Base-by-base conservation (phyloP, 345 rosid species). In the Xanthoceras sorbifolium region DNA sequence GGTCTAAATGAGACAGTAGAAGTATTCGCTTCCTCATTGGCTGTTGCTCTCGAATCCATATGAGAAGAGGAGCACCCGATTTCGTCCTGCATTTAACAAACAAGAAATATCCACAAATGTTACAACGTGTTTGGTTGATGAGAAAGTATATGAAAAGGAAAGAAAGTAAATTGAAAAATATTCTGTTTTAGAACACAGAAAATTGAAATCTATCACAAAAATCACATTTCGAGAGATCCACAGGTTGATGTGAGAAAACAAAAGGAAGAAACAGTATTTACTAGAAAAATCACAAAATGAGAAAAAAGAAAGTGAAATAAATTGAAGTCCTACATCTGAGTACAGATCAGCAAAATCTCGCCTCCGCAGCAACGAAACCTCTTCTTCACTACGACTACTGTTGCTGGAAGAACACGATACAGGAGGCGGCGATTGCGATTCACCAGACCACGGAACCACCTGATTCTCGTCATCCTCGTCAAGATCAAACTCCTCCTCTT, bases 391-490 rank as follows among this genome's bases (percentile, higher is more conserved):
- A 64, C 82, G 70, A 9, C 84, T 80, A 42, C 85, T 82, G 55
- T 61, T 73, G 48, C 69, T 62, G 12, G 91, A 90, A 78, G 89
- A 88, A 69, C 87, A 85, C 72, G 80, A 76, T 57, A 46, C 80
- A 65, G 91, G 90, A 20, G 84, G 85, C 66, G 72, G 52, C 9
- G 79, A 54, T 6, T 85, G 34, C 20, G 77, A 48, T 31, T 80
- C 60, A 31, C 69, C 83, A 23, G 90, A 84, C 92, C 87, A 89
- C 2, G 98, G 98, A 31, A 94, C 97, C 78, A 94, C 96, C 76
- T 92, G 98, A 82, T 92, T 92, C 64, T 94, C 97, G 9, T 87
- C 86, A 1, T 86, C 93, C 14, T 79, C 87, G 31, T 78, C 90
- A 0, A 72, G 76, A 22, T 40, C 73, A 1, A 55, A 77, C 26